Percentiles rank a stretch among this genome's conserved stretches.
phyloP scores from a whole-genome alignment of 495 filamentous ascomycete genomes.

The Aspergillus biplanus region DNA sequence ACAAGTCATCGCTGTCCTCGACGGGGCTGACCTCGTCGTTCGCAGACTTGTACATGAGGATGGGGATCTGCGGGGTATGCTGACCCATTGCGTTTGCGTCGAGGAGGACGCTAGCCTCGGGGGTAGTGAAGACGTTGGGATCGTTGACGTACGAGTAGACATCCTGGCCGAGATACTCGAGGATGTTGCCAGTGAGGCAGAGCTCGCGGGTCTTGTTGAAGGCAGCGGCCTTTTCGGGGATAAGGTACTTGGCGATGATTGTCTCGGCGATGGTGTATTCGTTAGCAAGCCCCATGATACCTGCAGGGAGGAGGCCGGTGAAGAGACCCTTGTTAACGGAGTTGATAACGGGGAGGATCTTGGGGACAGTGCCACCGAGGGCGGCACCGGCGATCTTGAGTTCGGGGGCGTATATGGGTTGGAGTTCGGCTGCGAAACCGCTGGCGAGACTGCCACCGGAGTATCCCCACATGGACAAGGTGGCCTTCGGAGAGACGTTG shows the following conservation, averaged over 20 bases:
- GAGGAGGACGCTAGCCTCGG: slow-evolving; percentile 15
- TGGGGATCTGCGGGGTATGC: slow-evolving; percentile 43
- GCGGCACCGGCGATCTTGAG: slow-evolving; percentile 48
- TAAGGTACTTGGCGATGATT: slow-evolving; percentile 17
- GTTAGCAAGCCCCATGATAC: slow-evolving; percentile 29
- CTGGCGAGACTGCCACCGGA: slow-evolving; percentile 54
- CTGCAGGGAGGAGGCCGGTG: slow-evolving; percentile 24
- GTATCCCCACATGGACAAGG: slow-evolving; percentile 54
- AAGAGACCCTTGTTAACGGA: slow-evolving; percentile 26
- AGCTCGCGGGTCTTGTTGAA: slow-evolving; percentile 25
- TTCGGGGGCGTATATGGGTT: slow-evolving; percentile 53
- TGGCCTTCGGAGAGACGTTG: slow-evolving; percentile 23
- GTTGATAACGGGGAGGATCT: slow-evolving; percentile 29
- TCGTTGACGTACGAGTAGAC: slow-evolving; percentile 22
- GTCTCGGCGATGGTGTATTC: slow-evolving; percentile 24
- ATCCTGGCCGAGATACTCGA: slow-evolving; percentile 26
- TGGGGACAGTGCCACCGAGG: slow-evolving; percentile 45
- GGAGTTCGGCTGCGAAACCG: slow-evolving; percentile 52
- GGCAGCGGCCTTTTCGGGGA: slow-evolving; percentile 18
- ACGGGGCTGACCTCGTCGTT: slow-evolving; percentile 48
- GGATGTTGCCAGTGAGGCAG: slow-evolving; percentile 24
- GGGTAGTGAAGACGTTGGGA: slow-evolving; percentile 19
- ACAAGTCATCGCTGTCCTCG: slow-evolving; percentile 46
- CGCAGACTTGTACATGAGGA: slow-evolving; percentile 54
- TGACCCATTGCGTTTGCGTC: slow-evolving; percentile 29